Conservation (phyloP, 176 grass and related monocot genomes). For the Calamus simplicifolius region DNA sequence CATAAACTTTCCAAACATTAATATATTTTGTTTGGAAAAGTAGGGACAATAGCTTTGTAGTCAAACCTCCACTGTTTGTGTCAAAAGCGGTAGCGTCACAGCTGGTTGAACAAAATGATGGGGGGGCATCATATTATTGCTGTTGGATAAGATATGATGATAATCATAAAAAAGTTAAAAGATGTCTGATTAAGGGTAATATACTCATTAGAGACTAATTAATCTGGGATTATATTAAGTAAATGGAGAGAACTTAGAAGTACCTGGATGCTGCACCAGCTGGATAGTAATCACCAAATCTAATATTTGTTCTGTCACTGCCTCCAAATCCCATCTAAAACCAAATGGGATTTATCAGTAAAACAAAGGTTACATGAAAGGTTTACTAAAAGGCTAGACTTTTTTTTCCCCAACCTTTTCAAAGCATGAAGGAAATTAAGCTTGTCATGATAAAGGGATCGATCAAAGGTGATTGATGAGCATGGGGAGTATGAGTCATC, state of each 20-base stretch:
- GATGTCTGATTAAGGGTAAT: too few relatives aligned
- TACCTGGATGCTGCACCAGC: conserved; percentile 1
- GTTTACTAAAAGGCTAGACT: neutral
- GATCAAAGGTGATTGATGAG: too few relatives aligned
- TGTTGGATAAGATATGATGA: conserved; percentile 10
- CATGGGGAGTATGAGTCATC: too few relatives aligned
- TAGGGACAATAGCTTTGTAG: too few relatives aligned
- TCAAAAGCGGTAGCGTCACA: conserved; percentile 14
- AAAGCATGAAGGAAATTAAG: too few relatives aligned
- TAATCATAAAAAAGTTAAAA: neutral
- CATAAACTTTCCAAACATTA: conserved; percentile 1
- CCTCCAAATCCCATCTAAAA: conserved; percentile 25
- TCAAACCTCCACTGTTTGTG: conserved; percentile 17
- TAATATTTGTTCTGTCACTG: conserved; percentile 16
- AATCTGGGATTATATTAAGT: too few relatives aligned
- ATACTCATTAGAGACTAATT: too few relatives aligned
- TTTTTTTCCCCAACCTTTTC: conserved; percentile 2
- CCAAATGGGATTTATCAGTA: neutral
- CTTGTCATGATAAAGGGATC: too few relatives aligned
- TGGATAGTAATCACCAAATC: conserved; percentile 13
- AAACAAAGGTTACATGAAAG: neutral
- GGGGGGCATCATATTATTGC: conserved; percentile 1
- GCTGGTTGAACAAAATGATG: conserved; percentile 21
- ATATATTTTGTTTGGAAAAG: too few relatives aligned
- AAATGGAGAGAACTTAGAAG: too few relatives aligned